Evolutionary conservation across 1,284 basidiomycete species (phyloP).

Genomic region (Flammula alnicola): DNA sequence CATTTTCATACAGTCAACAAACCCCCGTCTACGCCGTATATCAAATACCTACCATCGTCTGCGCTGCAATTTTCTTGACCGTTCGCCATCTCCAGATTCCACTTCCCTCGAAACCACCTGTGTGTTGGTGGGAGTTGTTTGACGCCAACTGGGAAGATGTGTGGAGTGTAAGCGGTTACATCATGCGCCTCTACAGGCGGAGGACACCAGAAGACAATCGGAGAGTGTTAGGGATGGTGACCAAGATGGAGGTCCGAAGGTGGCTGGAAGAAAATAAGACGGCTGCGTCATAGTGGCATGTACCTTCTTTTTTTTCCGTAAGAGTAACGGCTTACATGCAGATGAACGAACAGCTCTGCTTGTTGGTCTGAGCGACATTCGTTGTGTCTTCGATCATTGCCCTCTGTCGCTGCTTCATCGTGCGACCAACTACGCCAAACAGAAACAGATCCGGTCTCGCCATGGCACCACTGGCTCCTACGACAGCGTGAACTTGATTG

Average conservation of each 20-base stretch:
- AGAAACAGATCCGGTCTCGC: no score
- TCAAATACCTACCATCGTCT: conserved; percentile 86
- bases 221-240: conserved; percentile 57
- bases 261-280: conserved; percentile 65
- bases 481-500: no score
- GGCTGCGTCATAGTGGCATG: conserved; percentile 1
- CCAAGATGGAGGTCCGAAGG: conserved; percentile 71
- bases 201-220: conserved; percentile 45
- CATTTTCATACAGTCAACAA: conserved; percentile 65
- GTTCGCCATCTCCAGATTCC: conserved; percentile 71
- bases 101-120: conserved; percentile 68
- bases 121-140: conserved; percentile 88
- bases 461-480: no score
- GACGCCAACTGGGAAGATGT: conserved; percentile 87
- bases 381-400: no score
- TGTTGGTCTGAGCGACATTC: no score
- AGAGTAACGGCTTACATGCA: no score
- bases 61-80: conserved; percentile 82
- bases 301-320: not conserved
- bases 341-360: no score
- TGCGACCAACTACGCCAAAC: no score
- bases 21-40: conserved; percentile 91
- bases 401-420: no score
- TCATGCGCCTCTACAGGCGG: conserved; percentile 78
- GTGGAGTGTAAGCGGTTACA: conserved; percentile 77